phyloP scores from a whole-genome alignment of 306 rosid genomes.

The Abrus precatorius region DNA sequence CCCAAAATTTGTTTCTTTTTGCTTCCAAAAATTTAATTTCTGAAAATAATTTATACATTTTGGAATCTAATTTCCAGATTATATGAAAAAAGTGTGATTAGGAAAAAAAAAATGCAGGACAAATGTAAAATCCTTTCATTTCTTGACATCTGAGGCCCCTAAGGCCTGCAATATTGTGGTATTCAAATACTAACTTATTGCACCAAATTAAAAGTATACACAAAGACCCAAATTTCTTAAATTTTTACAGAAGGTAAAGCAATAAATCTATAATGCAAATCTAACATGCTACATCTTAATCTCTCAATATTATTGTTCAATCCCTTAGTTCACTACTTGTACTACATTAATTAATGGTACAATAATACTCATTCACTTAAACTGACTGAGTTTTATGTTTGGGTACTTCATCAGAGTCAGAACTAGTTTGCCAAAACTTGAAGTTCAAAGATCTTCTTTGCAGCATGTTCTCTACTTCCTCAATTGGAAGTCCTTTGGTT shows the following conservation, averaged over 20 bases:
- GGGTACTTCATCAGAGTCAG: slow-evolving; percentile 9
- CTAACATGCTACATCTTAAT: not conserved
- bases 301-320: not conserved
- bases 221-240: not conserved
- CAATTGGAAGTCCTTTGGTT: slow-evolving; percentile 74
- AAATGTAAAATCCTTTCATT: not conserved
- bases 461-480: slow-evolving; percentile 71
- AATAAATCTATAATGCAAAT: slow-evolving; percentile 20
- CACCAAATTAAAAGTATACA: slow-evolving; percentile 12
- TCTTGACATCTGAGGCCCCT: not conserved
- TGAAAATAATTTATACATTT: too few species aligned
- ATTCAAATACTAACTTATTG: slow-evolving; percentile 4
- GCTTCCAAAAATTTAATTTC: too few species aligned
- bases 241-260: slow-evolving; percentile 5
- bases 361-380: slow-evolving; percentile 3
- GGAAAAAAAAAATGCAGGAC: too few species aligned
- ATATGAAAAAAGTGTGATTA: too few species aligned
- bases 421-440: slow-evolving; percentile 62
- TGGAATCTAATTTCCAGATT: too few species aligned
- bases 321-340: not conserved
- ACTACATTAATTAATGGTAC: not conserved
- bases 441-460: slow-evolving; percentile 55
- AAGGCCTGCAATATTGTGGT: too few species aligned
- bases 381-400: slow-evolving; percentile 11
- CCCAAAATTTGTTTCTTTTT: not conserved